phyloP scores from a whole-genome alignment of 2,329 filamentous ascomycete genomes.

The Trichoderma citrinoviride region DNA sequence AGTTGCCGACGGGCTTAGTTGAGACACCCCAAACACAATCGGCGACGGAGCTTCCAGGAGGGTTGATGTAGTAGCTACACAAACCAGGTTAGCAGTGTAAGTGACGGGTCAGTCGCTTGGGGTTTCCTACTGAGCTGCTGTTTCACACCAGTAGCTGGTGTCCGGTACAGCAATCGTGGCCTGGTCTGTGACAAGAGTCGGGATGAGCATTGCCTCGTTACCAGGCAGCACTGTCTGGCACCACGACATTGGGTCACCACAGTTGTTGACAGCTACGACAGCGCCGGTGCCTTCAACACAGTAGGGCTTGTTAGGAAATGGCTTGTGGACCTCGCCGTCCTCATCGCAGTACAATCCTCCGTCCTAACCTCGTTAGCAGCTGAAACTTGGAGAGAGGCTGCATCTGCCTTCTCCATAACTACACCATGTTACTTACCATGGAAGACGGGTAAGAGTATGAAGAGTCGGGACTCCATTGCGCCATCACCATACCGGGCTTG shows the following conservation, averaged over 20 bases:
- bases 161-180: slow-evolving; percentile 69
- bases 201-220: slow-evolving; percentile 79
- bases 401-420: neutral
- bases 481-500: slow-evolving; percentile 70
- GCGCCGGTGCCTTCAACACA: slow-evolving; percentile 67
- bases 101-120: neutral
- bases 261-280: slow-evolving; percentile 65
- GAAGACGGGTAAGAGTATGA: slow-evolving; percentile 67
- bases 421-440: slow-evolving; percentile 57
- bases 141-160: slow-evolving; percentile 66
- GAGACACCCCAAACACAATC: slow-evolving; percentile 71
- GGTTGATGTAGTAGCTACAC: slow-evolving; percentile 71
- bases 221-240: slow-evolving; percentile 79
- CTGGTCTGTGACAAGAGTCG: slow-evolving; percentile 60
- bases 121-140: slow-evolving; percentile 66
- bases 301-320: slow-evolving; percentile 65
- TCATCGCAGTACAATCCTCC: slow-evolving; percentile 72
- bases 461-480: slow-evolving; percentile 73
- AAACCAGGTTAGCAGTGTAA: neutral
- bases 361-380: slow-evolving; percentile 47
- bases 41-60: slow-evolving; percentile 61
- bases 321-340: slow-evolving; percentile 63
- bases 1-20: slow-evolving; percentile 66
- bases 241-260: slow-evolving; percentile 61
- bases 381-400: neutral